Evolutionary conservation across 768 basidiomycete species (phyloP).

Genomic region (Pilatotrama ljubarskyi): DNA sequence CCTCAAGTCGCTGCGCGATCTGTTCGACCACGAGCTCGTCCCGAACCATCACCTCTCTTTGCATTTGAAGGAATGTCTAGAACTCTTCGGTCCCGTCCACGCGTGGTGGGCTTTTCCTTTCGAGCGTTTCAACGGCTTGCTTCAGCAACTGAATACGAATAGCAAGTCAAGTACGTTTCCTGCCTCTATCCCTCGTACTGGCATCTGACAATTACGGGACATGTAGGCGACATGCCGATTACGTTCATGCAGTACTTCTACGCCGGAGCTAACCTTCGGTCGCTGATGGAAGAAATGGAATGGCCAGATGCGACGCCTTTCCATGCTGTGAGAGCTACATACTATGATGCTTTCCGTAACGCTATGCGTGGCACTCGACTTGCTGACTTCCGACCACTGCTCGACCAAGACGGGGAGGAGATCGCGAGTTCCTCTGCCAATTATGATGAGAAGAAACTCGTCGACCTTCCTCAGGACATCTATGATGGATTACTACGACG

Average conservation of each 20-base stretch:
- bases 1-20: slow-evolving; percentile 12
- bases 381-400: background rate
- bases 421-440: too few species aligned
- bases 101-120: too few species aligned
- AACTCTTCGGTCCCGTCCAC: slow-evolving; percentile 33
- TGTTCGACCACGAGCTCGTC: slow-evolving; percentile 30
- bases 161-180: background rate
- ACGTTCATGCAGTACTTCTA: slow-evolving; percentile 9
- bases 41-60: slow-evolving; percentile 36
- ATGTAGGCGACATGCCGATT: too few species aligned
- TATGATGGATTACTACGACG: background rate
- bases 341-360: background rate
- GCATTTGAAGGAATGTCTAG: slow-evolving; percentile 32
- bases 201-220: too few species aligned
- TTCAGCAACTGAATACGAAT: slow-evolving; percentile 31
- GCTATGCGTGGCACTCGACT: background rate
- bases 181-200: too few species aligned
- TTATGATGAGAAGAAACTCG: background rate
- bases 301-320: background rate
- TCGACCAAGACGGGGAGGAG: background rate
- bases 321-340: background rate
- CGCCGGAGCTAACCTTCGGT: background rate
- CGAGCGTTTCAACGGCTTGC: slow-evolving; percentile 30
- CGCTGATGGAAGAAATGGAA: background rate
- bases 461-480: background rate